Evolutionary conservation across 2,329 filamentous ascomycete species (phyloP).

Genomic region (Beauveria bassiana): DNA sequence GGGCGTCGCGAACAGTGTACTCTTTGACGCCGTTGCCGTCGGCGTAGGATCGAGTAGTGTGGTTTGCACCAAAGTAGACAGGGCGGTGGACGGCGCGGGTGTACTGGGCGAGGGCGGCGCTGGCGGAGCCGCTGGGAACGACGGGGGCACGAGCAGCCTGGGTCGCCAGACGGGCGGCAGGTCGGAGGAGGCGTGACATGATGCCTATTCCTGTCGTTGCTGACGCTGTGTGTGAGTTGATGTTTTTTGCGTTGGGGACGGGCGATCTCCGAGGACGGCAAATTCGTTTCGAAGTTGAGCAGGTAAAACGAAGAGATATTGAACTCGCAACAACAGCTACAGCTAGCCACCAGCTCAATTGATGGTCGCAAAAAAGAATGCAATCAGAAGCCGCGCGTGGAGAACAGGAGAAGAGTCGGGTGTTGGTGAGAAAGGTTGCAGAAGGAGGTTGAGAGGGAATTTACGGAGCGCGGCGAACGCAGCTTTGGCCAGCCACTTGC

Average conservation of each 20-base stretch:
- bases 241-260: not conserved
- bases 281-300: not conserved
- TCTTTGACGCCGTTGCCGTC: conserved; percentile 65
- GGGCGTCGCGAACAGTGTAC: conserved; percentile 91
- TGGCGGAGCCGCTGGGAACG: conserved; percentile 23
- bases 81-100: conserved; percentile 30
- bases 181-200: conserved; percentile 47
- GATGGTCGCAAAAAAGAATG: not conserved
- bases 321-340: not conserved
- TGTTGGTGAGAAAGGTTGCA: not conserved
- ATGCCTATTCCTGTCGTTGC: not conserved
- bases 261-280: not conserved
- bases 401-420: not conserved
- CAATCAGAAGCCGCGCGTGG: not conserved
- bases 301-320: not conserved
- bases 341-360: conserved; percentile 4
- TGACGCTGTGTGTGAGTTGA: conserved; percentile 2
- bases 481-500: conserved; percentile 1
- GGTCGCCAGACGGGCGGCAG: conserved; percentile 40
- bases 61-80: conserved; percentile 30
- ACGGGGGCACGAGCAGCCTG: conserved; percentile 21
- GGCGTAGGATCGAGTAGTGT: conserved; percentile 40
- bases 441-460: conserved; percentile 12
- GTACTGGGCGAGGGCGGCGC: conserved; percentile 29
- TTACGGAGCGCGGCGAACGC: conserved; percentile 12